phyloP scores from a whole-genome alignment of 495 filamentous ascomycete species.

The Daldinia caldariorum region DNA sequence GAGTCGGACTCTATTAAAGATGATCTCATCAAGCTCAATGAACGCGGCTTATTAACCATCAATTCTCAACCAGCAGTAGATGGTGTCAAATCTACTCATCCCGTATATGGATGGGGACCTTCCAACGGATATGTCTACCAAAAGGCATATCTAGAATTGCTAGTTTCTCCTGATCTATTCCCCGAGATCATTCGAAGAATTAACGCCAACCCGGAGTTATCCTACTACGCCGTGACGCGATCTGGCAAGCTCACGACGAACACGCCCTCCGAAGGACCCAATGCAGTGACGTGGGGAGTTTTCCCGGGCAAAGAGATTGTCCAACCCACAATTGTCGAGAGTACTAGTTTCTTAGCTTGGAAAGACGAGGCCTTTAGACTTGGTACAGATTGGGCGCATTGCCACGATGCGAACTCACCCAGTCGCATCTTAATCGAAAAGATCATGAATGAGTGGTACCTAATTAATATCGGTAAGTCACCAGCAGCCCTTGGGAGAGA shows the following conservation, averaged over 20 bases:
- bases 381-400: constrained; percentile 92
- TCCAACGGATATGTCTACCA: constrained; percentile 97
- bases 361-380: constrained; percentile 97
- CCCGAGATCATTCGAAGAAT: constrained; percentile 82
- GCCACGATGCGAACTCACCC: constrained; percentile 79
- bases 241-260: constrained; percentile 86
- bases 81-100: constrained; percentile 87
- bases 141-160: constrained; percentile 94
- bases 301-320: constrained; percentile 99
- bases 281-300: constrained; percentile 98
- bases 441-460: constrained; percentile 89
- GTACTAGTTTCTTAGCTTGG: constrained; percentile 97
- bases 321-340: constrained; percentile 99
- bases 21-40: constrained; percentile 82
- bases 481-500: background rate
- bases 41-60: constrained; percentile 88
- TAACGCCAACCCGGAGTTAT: constrained; percentile 79
- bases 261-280: constrained; percentile 82
- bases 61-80: constrained; percentile 98
- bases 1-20: constrained; percentile 82
- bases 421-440: constrained; percentile 82
- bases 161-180: constrained; percentile 82
- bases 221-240: constrained; percentile 91
- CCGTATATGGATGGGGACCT: constrained; percentile 93
- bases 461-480: constrained; percentile 91